Evolutionary conservation across 371 early-diverging fungal species (phyloP).

Genomic region (Choanephora cucurbitarum): DNA sequence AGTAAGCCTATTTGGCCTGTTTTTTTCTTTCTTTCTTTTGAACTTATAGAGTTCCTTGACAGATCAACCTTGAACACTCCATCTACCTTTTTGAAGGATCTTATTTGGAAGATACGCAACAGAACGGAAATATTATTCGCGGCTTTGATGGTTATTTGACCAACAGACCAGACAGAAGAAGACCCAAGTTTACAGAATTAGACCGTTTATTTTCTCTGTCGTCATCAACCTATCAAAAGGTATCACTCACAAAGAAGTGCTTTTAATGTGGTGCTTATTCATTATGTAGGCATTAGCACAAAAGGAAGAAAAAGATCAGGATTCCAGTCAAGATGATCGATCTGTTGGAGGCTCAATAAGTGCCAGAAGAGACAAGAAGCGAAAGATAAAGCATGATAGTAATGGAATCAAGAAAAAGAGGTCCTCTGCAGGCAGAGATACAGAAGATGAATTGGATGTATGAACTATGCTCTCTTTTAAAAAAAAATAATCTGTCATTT

Average conservation of each 20-base stretch:
- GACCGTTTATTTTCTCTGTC: constrained; percentile 68
- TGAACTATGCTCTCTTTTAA: neutral
- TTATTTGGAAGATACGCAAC: constrained; percentile 81
- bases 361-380: constrained; percentile 40
- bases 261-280: too few species aligned
- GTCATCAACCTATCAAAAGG: constrained; percentile 69
- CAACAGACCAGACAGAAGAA: constrained; percentile 56
- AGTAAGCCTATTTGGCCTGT: constrained; percentile 30
- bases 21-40: neutral
- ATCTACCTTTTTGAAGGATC: constrained; percentile 82
- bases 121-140: constrained; percentile 78
- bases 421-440: constrained; percentile 29
- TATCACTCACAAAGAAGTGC: too few species aligned
- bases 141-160: constrained; percentile 82
- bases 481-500: constrained; percentile 2
- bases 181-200: constrained; percentile 60
- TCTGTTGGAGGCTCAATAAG: constrained; percentile 24
- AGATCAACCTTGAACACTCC: constrained; percentile 66
- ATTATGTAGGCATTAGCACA: constrained; percentile 61
- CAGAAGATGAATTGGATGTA: constrained; percentile 37
- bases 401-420: constrained; percentile 34
- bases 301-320: constrained; percentile 58
- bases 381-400: constrained; percentile 32
- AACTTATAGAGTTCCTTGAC: neutral
- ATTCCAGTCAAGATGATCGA: constrained; percentile 60